These are phyloP conservation scores for Lepraria neglecta DNA, from an alignment of 495 filamentous ascomycete species.

Conservation along the genomic window DNA sequence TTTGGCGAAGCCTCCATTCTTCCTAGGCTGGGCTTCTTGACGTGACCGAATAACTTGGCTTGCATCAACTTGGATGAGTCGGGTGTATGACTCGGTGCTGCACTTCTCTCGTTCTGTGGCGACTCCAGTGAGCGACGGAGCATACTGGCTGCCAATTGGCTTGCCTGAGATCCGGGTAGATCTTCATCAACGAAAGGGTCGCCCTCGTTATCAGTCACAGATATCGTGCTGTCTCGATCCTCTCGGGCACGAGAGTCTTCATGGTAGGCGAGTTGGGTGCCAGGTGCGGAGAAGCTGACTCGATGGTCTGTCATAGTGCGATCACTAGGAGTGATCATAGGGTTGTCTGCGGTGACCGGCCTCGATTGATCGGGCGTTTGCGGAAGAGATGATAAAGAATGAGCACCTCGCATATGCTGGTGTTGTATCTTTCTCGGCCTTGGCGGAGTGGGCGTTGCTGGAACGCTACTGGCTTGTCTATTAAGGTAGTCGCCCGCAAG, in stretches of 20 bases:
- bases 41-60: slow-evolving; percentile 61
- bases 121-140: slow-evolving; percentile 39
- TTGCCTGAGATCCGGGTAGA: slow-evolving; percentile 47
- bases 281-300: slow-evolving; percentile 28
- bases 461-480: slow-evolving; percentile 62
- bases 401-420: slow-evolving; percentile 59
- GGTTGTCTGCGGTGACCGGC: slow-evolving; percentile 41
- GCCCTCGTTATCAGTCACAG: slow-evolving; percentile 67
- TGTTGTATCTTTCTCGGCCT: slow-evolving; percentile 42
- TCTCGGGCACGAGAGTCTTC: slow-evolving; percentile 41
- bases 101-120: slow-evolving; percentile 25
- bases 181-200: slow-evolving; percentile 53
- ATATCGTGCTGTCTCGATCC: slow-evolving; percentile 85
- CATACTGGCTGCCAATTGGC: slow-evolving; percentile 46
- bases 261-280: slow-evolving; percentile 30
- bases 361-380: slow-evolving; percentile 57
- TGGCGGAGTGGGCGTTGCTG: slow-evolving; percentile 51
- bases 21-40: slow-evolving; percentile 52
- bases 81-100: slow-evolving; percentile 27
- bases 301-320: slow-evolving; percentile 30
- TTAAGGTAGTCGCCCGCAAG: slow-evolving; percentile 68
- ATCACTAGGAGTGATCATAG: slow-evolving; percentile 48
- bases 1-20: slow-evolving; percentile 43
- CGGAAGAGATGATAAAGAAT: slow-evolving; percentile 76
- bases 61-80: slow-evolving; percentile 46